Evolutionary conservation across 805 yeast genomes (phyloP).

Genomic region (Kurtzmaniella fragi): DNA sequence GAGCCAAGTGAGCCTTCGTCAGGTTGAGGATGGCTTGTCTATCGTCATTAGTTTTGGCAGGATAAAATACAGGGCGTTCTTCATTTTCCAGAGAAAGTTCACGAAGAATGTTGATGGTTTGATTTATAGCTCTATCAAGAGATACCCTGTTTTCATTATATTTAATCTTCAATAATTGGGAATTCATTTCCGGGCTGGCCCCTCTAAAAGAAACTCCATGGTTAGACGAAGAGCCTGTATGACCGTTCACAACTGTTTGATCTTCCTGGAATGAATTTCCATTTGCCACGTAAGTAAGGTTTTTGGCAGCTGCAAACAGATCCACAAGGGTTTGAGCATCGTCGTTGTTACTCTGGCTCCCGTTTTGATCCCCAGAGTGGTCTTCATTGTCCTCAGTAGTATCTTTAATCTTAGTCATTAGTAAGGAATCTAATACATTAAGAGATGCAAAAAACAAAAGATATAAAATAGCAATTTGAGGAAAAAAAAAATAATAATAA

Average conservation of each 20-base stretch:
- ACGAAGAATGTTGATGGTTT: conserved; percentile 45
- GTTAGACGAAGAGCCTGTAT: conserved; percentile 13
- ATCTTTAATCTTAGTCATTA: not conserved
- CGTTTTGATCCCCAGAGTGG: not conserved
- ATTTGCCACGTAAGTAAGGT: conserved; percentile 11
- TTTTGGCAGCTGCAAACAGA: not conserved
- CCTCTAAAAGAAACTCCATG: conserved; percentile 3
- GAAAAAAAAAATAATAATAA: too few species aligned
- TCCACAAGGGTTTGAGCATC: conserved; percentile 2
- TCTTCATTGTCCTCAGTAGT: not conserved
- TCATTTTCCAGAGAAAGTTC: conserved; percentile 54
- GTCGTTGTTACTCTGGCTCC: conserved; percentile 2
- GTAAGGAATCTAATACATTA: too few species aligned
- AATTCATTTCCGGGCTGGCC: conserved; percentile 24
- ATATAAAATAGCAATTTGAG: too few species aligned
- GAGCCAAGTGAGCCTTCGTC: conserved; percentile 47
- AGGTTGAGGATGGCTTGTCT: conserved; percentile 40
- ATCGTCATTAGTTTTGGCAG: conserved; percentile 36
- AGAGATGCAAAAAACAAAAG: too few species aligned
- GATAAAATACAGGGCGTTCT: conserved; percentile 58
- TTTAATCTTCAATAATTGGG: conserved; percentile 67
- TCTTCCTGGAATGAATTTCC: conserved; percentile 30
- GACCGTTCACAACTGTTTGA: conserved; percentile 23
- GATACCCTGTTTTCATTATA: conserved; percentile 70
- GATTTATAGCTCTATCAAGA: conserved; percentile 56